Evolutionary conservation across 768 basidiomycete genomes (phyloP).

Genomic region (Infundibulicybe gibba): DNA sequence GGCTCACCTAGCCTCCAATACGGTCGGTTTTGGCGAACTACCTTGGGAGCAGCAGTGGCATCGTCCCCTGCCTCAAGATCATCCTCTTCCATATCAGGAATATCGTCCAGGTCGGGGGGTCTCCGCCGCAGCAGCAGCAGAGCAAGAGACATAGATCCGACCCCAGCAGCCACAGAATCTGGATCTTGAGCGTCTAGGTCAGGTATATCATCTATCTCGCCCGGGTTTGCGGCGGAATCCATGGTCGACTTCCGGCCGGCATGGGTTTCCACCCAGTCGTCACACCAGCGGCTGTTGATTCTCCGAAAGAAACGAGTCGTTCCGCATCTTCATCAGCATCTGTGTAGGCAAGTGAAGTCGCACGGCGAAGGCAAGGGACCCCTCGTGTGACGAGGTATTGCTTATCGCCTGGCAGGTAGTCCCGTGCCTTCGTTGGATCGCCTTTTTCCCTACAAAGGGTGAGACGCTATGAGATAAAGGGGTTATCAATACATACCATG

Average conservation of each 20-base stretch:
- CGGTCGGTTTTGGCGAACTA: conserved; percentile 16
- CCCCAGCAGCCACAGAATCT: conserved; percentile 37
- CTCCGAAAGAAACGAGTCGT: conserved; percentile 81
- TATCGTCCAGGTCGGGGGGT: conserved; percentile 96
- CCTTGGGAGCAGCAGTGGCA: conserved; percentile 66
- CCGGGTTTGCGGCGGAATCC: conserved; percentile 55
- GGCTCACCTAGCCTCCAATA: conserved; percentile 50
- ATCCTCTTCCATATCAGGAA: conserved; percentile 99
- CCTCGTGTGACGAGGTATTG: conserved; percentile 95
- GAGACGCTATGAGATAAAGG: neutral
- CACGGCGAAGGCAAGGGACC: conserved; percentile 95
- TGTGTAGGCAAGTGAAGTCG: conserved; percentile 88
- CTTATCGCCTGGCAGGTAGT: conserved; percentile 93
- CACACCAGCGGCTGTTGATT: conserved; percentile 51
- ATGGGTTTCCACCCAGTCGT: conserved; percentile 99
- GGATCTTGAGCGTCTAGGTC: conserved; percentile 65
- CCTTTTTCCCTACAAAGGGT: conserved; percentile 79
- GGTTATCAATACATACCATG: conserved; percentile 61
- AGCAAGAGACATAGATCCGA: conserved; percentile 44
- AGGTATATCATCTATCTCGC: conserved; percentile 81
- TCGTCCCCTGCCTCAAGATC: conserved; percentile 86
- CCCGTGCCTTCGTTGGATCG: conserved; percentile 78
- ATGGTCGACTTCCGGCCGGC: conserved; percentile 61
- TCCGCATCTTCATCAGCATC: conserved; percentile 97
- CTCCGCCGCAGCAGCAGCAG: conserved; percentile 34